A percentile compares a stretch with the other conserved stretches of the same genome.
These are phyloP conservation scores for Candida argentea DNA, from an alignment of 805 yeast species.

Conservation along the genomic window DNA sequence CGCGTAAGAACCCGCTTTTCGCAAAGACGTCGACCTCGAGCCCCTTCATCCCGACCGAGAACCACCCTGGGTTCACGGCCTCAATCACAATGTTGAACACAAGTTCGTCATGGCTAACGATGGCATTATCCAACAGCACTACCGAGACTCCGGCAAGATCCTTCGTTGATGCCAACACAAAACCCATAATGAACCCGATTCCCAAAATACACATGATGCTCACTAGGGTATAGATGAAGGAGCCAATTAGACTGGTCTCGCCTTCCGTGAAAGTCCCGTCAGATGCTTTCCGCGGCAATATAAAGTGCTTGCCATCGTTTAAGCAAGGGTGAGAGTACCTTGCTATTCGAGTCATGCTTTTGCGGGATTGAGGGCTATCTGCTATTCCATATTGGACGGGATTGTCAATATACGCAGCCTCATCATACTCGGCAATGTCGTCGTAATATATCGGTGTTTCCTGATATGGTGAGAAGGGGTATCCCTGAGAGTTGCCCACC, in stretches of 20 bases:
- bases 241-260: slow-evolving; percentile 15
- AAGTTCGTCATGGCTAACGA: slow-evolving; percentile 77
- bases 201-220: slow-evolving; percentile 43
- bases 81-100: slow-evolving; percentile 68
- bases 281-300: slow-evolving; percentile 22
- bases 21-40: slow-evolving; percentile 84
- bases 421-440: slow-evolving; percentile 25
- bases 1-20: slow-evolving; percentile 42
- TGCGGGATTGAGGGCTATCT: slow-evolving; percentile 3
- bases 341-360: slow-evolving; percentile 2
- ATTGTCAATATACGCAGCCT: slow-evolving; percentile 8
- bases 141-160: slow-evolving; percentile 65
- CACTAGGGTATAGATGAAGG: slow-evolving; percentile 33
- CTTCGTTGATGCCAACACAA: slow-evolving; percentile 75
- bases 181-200: slow-evolving; percentile 74
- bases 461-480: slow-evolving; percentile 27
- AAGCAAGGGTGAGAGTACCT: slow-evolving; percentile 11
- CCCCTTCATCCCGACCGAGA: slow-evolving; percentile 50
- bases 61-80: slow-evolving; percentile 82
- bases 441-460: slow-evolving; percentile 24
- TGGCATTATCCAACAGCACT: slow-evolving; percentile 51
- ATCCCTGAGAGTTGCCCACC: slow-evolving; percentile 14
- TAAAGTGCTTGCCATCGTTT: slow-evolving; percentile 14
- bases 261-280: slow-evolving; percentile 4
- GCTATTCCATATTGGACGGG: neutral